Conservation (phyloP, 495 filamentous ascomycete genomes). For the Penicillium longicatenatum region DNA sequence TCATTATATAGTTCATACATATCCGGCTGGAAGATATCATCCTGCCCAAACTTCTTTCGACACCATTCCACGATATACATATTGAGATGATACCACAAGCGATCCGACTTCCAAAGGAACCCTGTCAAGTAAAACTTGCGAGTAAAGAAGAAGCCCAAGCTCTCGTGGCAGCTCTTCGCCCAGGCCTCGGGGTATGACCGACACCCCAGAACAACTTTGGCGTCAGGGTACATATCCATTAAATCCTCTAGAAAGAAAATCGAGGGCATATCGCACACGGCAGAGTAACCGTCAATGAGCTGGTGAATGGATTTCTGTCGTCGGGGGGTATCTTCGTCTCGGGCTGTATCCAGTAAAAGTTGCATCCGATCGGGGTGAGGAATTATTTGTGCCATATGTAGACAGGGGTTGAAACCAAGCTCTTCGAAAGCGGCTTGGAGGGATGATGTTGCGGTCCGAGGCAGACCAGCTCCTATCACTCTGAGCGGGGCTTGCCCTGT, state of each 20-base stretch:
- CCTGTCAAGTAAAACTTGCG: conserved; percentile 5
- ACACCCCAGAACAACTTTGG: conserved; percentile 5
- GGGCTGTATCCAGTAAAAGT: conserved; percentile 1
- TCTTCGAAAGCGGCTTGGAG: conserved; percentile 19
- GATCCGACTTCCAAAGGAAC: conserved; percentile 13
- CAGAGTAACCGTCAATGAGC: conserved; percentile 13
- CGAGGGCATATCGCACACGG: conserved; percentile 19
- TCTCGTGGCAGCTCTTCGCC: conserved; percentile 12
- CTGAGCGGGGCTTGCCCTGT: no score
- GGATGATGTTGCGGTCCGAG: conserved; percentile 19
- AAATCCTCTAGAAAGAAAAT: conserved; percentile 15
- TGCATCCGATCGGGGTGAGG: conserved; percentile 12
- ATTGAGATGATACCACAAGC: conserved; percentile 16
- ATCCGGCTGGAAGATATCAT: conserved; percentile 1
- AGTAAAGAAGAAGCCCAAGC: conserved; percentile 18
- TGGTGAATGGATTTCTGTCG: conserved; percentile 8
- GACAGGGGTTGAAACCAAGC: conserved; percentile 11
- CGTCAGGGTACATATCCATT: conserved; percentile 17
- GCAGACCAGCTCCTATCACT: conserved; percentile 19
- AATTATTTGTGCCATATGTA: conserved; percentile 21
- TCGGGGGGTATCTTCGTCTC: no score
- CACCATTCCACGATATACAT: conserved; percentile 18
- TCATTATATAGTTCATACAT: conserved; percentile 17
- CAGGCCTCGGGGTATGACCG: conserved; percentile 9
- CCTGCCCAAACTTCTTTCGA: background rate